Base-by-base conservation (phyloP, 805 yeast genomes). In the Lipomyces chichibuensis region DNA sequence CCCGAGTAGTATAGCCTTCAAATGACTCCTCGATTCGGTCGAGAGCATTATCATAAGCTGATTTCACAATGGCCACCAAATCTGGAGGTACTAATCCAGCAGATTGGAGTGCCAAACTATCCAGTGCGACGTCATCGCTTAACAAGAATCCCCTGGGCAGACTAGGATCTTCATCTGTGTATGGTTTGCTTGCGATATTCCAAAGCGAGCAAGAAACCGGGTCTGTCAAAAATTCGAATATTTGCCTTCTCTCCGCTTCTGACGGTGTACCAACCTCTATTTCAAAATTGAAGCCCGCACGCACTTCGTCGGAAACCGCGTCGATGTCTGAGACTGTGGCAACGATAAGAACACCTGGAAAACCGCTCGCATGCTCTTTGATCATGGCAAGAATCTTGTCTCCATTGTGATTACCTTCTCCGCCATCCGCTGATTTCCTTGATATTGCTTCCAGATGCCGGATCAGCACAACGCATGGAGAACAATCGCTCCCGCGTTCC, bases 31-130 rank as follows among this genome's bases (percentile, higher is more conserved):
- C 79, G 1, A 83, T 62, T 62, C 92, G 79, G 53, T 82, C 84
- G 17, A 84, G 69, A 0, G 96, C 89, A 35, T 82, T 73, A 37
- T 81, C 79, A 71, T 87, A 86, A 0, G 97, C 88, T 62, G 83
- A 84, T 23, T 84, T 82, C 4, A 92, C 85, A 66, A 92, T 91
- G 0, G 94, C 86, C 2, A 79, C 79, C 58, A 94, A 80, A 76
- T 95, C 98, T 25, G 89, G 81, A 1, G 98, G 96, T 0, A 95
- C 90, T 63, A 94, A 81, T 25, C 98, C 98, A 1, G 98, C 98
- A 66, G 97, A 90, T 73, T 92, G 97, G 60, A 90, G 78, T 0
- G 98, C 89, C 37, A 95, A 79, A 0, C 85, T 78, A 0, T 82
- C 78, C 5, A 84, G 72, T 1, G 87, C 83, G 3, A 92, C 85